These are phyloP conservation scores for Sugiyamaella marilandica DNA, from an alignment of 805 yeast species.

Conservation along the genomic window DNA sequence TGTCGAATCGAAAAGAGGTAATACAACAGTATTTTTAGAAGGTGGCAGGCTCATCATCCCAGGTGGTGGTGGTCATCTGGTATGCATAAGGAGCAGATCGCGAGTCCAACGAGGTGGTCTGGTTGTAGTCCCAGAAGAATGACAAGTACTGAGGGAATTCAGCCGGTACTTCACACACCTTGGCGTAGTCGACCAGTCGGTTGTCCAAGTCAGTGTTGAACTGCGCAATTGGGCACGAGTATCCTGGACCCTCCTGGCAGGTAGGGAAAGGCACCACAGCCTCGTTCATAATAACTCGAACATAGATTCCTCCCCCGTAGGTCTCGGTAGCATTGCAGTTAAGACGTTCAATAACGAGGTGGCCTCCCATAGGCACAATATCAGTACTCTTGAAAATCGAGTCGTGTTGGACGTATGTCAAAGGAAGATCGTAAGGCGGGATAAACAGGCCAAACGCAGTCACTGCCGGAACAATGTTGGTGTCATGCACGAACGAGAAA, in stretches of 20 bases:
- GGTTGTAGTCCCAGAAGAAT: constrained; percentile 31
- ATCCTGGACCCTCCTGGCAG: constrained; percentile 53
- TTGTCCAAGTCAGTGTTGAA: constrained; percentile 20
- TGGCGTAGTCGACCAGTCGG: constrained; percentile 10
- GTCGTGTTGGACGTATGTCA: constrained; percentile 29
- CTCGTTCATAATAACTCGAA: constrained; percentile 48
- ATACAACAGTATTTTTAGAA: background rate
- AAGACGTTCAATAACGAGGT: constrained; percentile 47
- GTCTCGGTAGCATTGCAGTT: constrained; percentile 37
- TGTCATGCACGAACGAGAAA: constrained; percentile 51
- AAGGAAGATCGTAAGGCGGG: constrained; percentile 40
- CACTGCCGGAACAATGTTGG: constrained; percentile 48
- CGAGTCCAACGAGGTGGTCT: constrained; percentile 11
- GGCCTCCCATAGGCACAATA: constrained; percentile 55
- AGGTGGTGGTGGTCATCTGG: constrained; percentile 10
- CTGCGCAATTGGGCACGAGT: constrained; percentile 39
- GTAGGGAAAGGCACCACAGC: constrained; percentile 48
- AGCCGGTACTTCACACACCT: constrained; percentile 18
- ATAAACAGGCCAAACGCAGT: constrained; percentile 45
- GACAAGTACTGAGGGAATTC: constrained; percentile 23
- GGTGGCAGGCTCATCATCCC: constrained; percentile 14
- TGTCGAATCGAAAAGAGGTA: too few species aligned
- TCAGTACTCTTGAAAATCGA: constrained; percentile 45
- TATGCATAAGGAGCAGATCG: constrained; percentile 8
- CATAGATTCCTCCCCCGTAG: constrained; percentile 31